These are phyloP conservation scores for Ganoderma lingzhi DNA, from an alignment of 1,284 basidiomycete species.

Conservation along the genomic window DNA sequence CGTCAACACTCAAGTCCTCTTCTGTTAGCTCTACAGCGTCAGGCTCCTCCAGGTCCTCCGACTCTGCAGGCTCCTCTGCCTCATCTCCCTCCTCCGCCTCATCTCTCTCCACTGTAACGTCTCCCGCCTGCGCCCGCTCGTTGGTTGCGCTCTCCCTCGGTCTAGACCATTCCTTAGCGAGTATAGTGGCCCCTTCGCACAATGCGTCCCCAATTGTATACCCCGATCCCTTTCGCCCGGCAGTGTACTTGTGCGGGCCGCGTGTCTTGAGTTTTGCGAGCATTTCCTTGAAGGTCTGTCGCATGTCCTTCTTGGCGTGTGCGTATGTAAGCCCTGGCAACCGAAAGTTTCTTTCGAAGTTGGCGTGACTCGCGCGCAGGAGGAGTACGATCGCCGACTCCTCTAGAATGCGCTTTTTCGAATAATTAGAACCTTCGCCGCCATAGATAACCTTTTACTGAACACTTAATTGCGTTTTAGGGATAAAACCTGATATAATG, in stretches of 20 bases:
- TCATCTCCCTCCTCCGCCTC: background rate
- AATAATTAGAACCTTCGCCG: conserved; percentile 25
- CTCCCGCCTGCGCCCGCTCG: too few relatives aligned
- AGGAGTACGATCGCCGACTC: conserved; percentile 28
- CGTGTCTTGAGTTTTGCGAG: background rate
- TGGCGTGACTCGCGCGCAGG: conserved; percentile 18
- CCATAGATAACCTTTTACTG: conserved; percentile 16
- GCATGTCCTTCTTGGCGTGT: conserved; percentile 24
- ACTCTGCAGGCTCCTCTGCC: too few relatives aligned
- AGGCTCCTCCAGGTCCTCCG: too few relatives aligned
- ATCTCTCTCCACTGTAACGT: background rate
- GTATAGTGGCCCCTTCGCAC: background rate
- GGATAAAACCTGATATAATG: background rate
- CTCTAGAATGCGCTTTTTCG: conserved; percentile 21
- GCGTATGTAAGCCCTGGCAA: conserved; percentile 2
- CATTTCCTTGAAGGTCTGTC: conserved; percentile 16
- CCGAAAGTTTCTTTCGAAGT: conserved; percentile 24
- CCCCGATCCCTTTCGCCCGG: background rate
- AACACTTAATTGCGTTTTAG: too few relatives aligned
- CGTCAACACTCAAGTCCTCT: background rate
- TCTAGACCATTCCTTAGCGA: background rate
- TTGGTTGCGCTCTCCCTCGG: too few relatives aligned
- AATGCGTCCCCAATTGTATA: conserved; percentile 11
- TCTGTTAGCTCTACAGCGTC: background rate
- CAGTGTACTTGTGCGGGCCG: conserved; percentile 4